phyloP scores from a whole-genome alignment of 306 rosid species.

The Fragaria iinumae region DNA sequence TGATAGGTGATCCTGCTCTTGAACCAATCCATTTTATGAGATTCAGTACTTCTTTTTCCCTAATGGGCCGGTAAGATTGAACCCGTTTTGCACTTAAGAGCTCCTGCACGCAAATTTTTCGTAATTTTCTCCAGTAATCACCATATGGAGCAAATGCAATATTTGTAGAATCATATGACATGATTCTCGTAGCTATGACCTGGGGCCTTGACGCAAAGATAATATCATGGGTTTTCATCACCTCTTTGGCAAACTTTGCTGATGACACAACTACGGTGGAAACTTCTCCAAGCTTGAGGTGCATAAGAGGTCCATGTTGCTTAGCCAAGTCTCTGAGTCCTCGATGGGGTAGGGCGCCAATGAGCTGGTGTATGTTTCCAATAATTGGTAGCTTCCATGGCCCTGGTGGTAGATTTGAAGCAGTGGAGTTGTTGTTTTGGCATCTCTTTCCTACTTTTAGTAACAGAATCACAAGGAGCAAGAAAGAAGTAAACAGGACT shows the following conservation, averaged over 20 bases:
- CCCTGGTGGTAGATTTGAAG: constrained; percentile 29
- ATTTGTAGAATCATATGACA: not conserved
- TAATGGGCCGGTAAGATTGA: constrained; percentile 32
- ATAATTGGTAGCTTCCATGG: constrained; percentile 42
- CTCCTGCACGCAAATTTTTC: constrained; percentile 30
- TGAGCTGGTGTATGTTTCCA: constrained; percentile 29
- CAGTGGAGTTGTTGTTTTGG: not conserved
- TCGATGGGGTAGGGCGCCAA: constrained; percentile 25
- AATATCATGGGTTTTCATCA: constrained; percentile 37
- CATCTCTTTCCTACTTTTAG: not conserved
- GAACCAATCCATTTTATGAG: not conserved
- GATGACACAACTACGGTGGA: constrained; percentile 33
- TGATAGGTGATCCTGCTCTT: constrained; percentile 19
- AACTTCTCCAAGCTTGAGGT: constrained; percentile 42
- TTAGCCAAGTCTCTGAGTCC: constrained; percentile 30
- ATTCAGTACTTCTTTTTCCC: constrained; percentile 40
- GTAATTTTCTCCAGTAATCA: constrained; percentile 12
- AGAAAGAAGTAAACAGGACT: not conserved
- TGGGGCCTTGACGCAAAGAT: constrained; percentile 35
- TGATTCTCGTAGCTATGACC: not conserved
- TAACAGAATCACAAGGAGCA: not conserved
- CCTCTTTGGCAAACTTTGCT: constrained; percentile 31
- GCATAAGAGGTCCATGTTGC: constrained; percentile 37
- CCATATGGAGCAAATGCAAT: constrained; percentile 15
- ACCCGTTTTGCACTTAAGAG: constrained; percentile 44